These are phyloP conservation scores for Eucommia ulmoides DNA, from an alignment of 257 asterid genomes.

Conservation along the genomic window DNA sequence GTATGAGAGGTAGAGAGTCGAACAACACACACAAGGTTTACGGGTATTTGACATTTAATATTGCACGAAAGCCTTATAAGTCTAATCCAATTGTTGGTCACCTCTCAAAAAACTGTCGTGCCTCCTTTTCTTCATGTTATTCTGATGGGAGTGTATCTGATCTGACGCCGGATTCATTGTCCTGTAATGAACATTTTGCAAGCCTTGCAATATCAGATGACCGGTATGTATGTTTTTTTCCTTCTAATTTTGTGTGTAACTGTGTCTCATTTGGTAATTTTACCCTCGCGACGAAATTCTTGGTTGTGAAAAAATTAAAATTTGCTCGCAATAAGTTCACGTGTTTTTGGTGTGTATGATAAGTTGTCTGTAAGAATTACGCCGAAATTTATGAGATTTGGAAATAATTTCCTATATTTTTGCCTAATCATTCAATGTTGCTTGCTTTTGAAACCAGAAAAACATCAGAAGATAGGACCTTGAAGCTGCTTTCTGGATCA, in stretches of 20 bases:
- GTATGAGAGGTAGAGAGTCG: conserved; percentile 22
- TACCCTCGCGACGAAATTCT: too few species aligned
- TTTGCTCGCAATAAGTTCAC: too few species aligned
- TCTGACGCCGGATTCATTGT: conserved; percentile 29
- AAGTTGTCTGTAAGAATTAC: too few species aligned
- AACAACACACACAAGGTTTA: conserved; percentile 12
- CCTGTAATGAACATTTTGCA: conserved; percentile 26
- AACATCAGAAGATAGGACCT: conserved; percentile 11
- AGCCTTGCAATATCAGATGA: conserved; percentile 41
- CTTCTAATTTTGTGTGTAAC: conserved; percentile 5
- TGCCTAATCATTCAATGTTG: not conserved
- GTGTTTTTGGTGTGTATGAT: too few species aligned
- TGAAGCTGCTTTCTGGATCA: conserved; percentile 62
- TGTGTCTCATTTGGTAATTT: too few species aligned
- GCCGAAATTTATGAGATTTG: too few species aligned
- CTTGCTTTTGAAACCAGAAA: conserved; percentile 13
- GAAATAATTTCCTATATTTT: too few species aligned
- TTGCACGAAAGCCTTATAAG: conserved; percentile 6
- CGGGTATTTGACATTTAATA: conserved; percentile 16
- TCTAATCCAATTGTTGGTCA: conserved; percentile 12
- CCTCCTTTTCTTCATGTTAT: conserved; percentile 36
- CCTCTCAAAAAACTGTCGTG: conserved; percentile 14
- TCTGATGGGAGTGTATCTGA: conserved; percentile 35
- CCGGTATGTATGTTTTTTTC: conserved; percentile 40
- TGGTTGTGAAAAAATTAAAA: too few species aligned